phyloP scores from a whole-genome alignment of 306 rosid species.

The Spatholobus suberectus region DNA sequence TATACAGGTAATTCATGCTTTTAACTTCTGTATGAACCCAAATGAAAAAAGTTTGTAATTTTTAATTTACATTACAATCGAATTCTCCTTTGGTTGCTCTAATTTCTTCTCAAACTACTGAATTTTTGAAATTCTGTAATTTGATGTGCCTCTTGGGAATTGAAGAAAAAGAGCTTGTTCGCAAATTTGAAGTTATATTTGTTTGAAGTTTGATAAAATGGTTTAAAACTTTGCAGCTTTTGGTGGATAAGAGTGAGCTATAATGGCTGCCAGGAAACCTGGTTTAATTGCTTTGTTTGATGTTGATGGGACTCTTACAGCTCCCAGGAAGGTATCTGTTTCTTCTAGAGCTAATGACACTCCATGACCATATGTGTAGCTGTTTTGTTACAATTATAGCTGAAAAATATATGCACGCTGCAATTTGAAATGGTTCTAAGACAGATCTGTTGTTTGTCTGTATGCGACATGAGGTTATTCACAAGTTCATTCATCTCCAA shows the following conservation, averaged over 20 bases:
- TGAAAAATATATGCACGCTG: neutral
- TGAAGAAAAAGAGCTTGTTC: neutral
- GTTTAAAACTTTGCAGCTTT: conserved; percentile 43
- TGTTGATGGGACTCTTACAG: conserved; percentile 98
- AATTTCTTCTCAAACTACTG: too few relatives aligned
- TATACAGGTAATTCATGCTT: too few relatives aligned
- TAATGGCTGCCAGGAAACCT: conserved; percentile 69
- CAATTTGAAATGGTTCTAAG: conserved; percentile 18
- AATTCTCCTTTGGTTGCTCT: too few relatives aligned
- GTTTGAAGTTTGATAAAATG: conserved; percentile 24
- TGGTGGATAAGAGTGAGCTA: conserved; percentile 26
- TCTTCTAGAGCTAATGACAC: conserved; percentile 6
- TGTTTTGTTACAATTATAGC: conserved; percentile 17
- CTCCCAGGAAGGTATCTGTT: conserved; percentile 78
- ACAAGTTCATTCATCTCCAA: neutral
- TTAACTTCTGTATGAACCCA: too few relatives aligned
- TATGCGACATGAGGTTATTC: neutral
- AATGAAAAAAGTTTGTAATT: too few relatives aligned
- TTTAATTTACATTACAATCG: too few relatives aligned
- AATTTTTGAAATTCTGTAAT: too few relatives aligned
- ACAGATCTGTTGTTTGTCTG: conserved; percentile 24
- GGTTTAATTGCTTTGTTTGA: conserved; percentile 94
- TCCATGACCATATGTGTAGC: neutral
- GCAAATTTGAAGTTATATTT: too few relatives aligned
- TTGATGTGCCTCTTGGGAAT: neutral